phyloP scores from a whole-genome alignment of 176 grass and related monocot species.

The Avena eriantha region DNA sequence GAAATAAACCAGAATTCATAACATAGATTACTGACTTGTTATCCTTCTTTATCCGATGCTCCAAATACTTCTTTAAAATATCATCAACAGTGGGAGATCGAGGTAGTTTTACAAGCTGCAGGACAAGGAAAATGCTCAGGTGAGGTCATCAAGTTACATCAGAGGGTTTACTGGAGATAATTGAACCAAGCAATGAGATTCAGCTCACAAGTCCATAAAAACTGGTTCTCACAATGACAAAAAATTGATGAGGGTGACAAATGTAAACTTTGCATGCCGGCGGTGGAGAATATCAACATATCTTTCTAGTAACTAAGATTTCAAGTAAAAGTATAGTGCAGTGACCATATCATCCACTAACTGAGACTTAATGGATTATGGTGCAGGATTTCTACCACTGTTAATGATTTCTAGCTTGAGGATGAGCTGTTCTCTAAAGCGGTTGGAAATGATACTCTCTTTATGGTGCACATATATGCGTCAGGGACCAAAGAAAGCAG shows the following conservation, averaged over 20 bases:
- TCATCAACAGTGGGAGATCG: slow-evolving; percentile 92
- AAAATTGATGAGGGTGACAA: background rate
- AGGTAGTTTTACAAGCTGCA: slow-evolving; percentile 94
- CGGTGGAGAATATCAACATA: background rate
- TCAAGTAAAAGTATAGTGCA: background rate
- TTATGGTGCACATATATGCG: background rate
- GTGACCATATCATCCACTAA: background rate
- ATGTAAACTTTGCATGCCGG: background rate
- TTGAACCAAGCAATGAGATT: slow-evolving; percentile 4
- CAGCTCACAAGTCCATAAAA: background rate
- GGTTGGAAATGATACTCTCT: background rate
- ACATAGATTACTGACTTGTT: slow-evolving; percentile 70
- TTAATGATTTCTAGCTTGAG: background rate
- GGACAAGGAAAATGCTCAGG: slow-evolving; percentile 40
- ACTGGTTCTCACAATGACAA: background rate
- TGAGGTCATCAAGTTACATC: slow-evolving; percentile 32
- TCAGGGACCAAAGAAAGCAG: background rate
- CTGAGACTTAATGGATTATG: background rate
- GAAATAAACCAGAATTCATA: slow-evolving; percentile 17
- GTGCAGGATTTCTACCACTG: background rate
- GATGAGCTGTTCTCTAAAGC: background rate
- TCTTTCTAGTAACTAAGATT: slow-evolving; percentile 10
- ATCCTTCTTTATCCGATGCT: slow-evolving; percentile 88
- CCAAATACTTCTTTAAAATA: slow-evolving; percentile 89
- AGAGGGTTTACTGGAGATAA: slow-evolving; percentile 22